Evolutionary conservation across 345 rosid species (phyloP), one percentile per base, ranked within the genome.

Genomic region (Syzygium grande): DNA sequence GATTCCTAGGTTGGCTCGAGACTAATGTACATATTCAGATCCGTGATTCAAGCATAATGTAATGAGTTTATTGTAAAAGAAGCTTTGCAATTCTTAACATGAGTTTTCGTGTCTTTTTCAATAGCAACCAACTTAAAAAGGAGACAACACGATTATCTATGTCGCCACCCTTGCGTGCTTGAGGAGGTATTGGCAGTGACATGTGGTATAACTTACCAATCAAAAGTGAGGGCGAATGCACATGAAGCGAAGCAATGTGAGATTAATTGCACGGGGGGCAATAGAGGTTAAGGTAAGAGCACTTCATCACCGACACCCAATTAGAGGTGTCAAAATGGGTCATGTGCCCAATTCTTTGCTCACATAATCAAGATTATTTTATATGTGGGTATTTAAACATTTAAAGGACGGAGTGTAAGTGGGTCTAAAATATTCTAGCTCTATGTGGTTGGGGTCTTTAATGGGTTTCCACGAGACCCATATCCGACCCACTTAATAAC

Each of bases 181-280:
- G 2, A n/a, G 34, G 34, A 14, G 16, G 17, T 61, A 61, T 12
- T 61, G 29, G 6, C 0, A 11, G 63, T 11, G 14, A 25, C 15
- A 11, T 3, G 0, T 58, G 63, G 1, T 25, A 2, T 25, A 58
- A 58, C 27, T 9, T 23, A 56, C 11, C 5, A 5, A 56, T 56
- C 4, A 23, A 59, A 25, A 11, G 0, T 0, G 3, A 25, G 1
- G 27, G 29, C 30, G 11, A 58, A 58, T 58, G 29, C 65, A n/a
- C 17, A 3, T 0, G 9, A 5, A 1, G 0, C 17, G 6, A 13
- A 6, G 19, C 3, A 61, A 34, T 3, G 34, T 14, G 29, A n/a
- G 2, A 27, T 61, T 61, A 61, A 61, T 27, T 27, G 17, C 34
- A n/a, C 1, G 0, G 17, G 30, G n/a, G 19, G 73, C 9, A 0